Percentiles rank a stretch among this genome's conserved stretches.
phyloP scores from a whole-genome alignment of 495 filamentous ascomycete genomes.

The Hypoxylon crocopeplum region DNA sequence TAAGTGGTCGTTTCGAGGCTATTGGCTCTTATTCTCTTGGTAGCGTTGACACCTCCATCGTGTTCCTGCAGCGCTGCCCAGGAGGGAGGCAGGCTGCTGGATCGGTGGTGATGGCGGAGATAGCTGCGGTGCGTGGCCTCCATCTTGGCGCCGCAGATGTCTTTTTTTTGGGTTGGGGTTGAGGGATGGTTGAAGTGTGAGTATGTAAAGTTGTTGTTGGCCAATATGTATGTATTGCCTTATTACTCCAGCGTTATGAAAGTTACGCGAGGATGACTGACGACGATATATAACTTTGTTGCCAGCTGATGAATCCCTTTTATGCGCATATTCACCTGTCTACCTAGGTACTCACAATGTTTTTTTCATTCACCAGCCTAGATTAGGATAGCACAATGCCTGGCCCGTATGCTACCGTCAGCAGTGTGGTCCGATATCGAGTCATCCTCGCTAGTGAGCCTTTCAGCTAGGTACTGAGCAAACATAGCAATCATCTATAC shows the following conservation, averaged over 20 bases:
- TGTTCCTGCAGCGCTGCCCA: background rate
- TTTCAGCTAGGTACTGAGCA: no score
- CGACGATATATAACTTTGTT: background rate
- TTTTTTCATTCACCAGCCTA: no score
- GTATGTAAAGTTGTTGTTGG: background rate
- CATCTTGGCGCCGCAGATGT: background rate
- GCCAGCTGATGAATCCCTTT: no score
- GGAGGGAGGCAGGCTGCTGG: background rate
- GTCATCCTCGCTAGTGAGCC: no score
- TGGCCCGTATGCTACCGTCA: background rate
- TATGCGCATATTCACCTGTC: no score
- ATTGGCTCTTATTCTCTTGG: background rate
- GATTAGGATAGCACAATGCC: no score
- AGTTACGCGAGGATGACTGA: background rate
- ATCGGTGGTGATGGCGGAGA: background rate
- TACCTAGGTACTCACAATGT: no score
- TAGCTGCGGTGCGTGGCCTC: background rate
- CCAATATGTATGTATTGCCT: background rate
- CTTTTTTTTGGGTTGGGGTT: background rate
- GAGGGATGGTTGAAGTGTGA: background rate
- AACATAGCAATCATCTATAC: no score
- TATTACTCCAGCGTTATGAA: background rate
- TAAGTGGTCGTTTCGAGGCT: slow-evolving; percentile 10
- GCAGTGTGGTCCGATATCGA: no score
- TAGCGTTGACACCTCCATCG: background rate